Conservation (phyloP, 345 rosid species). For the Arabis hirsuta region DNA sequence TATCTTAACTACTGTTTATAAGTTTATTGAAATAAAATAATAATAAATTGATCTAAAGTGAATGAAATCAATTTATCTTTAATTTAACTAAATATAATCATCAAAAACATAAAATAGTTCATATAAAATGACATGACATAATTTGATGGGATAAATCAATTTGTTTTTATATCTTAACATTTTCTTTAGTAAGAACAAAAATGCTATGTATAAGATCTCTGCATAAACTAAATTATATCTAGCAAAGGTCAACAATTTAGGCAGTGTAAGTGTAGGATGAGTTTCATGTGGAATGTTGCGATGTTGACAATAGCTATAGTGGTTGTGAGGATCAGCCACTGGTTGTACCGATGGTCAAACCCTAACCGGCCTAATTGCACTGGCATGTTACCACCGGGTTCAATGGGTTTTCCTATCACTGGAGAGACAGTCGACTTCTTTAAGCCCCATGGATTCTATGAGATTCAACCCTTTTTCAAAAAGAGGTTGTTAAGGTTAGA, state of each 20-base stretch:
- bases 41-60: too few relatives aligned
- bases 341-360: conserved; percentile 22
- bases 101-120: too few relatives aligned
- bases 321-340: conserved; percentile 1
- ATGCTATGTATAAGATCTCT: too few relatives aligned
- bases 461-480: background rate
- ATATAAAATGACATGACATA: too few relatives aligned
- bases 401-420: conserved; percentile 29
- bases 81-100: too few relatives aligned
- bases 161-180: too few relatives aligned
- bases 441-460: conserved; percentile 7
- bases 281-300: background rate
- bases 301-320: background rate
- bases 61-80: too few relatives aligned
- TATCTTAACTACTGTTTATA: too few relatives aligned
- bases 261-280: background rate
- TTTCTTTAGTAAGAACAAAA: too few relatives aligned
- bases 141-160: too few relatives aligned
- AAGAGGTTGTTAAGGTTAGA: background rate
- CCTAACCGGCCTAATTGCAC: background rate
- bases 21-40: too few relatives aligned
- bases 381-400: conserved; percentile 20
- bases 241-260: background rate
- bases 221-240: background rate
- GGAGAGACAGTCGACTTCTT: conserved; percentile 19